Evolutionary conservation across 441 rosid genomes (phyloP).

Genomic region (Gossypium trilobum): DNA sequence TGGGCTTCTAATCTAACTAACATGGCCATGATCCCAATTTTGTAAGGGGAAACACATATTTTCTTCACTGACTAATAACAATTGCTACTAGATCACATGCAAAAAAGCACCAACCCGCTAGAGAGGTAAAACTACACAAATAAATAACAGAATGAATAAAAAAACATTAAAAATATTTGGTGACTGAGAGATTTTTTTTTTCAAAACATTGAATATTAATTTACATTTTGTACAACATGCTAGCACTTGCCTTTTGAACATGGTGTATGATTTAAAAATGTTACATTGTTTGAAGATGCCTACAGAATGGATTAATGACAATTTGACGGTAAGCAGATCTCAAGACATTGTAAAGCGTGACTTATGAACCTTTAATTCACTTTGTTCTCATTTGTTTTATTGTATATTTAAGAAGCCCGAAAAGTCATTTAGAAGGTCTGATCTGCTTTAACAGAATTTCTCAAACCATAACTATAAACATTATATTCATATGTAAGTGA

Average conservation of each 20-base stretch:
- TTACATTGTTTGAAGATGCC: neutral
- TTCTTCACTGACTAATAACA: neutral
- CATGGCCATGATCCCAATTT: slow-evolving; percentile 2
- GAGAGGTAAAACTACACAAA: neutral
- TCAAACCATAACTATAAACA: neutral
- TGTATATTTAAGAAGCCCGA: neutral
- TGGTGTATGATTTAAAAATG: neutral
- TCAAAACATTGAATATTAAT: neutral
- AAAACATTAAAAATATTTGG: neutral
- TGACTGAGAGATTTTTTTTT: neutral
- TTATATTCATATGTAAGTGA: slow-evolving; percentile 2
- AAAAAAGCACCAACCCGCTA: neutral
- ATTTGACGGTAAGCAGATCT: neutral
- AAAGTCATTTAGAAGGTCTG: neutral
- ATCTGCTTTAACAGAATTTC: neutral
- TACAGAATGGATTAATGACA: neutral
- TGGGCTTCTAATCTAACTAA: neutral
- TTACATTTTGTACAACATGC: neutral
- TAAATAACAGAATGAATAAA: neutral
- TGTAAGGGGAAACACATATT: neutral
- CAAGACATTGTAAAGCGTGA: neutral
- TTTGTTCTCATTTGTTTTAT: neutral
- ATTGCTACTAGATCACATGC: neutral
- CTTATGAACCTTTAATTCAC: slow-evolving; percentile 4
- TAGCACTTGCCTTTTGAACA: slow-evolving; percentile 10